phyloP scores from a whole-genome alignment of 1,284 basidiomycete genomes.

The Pyrrhoderma noxium region DNA sequence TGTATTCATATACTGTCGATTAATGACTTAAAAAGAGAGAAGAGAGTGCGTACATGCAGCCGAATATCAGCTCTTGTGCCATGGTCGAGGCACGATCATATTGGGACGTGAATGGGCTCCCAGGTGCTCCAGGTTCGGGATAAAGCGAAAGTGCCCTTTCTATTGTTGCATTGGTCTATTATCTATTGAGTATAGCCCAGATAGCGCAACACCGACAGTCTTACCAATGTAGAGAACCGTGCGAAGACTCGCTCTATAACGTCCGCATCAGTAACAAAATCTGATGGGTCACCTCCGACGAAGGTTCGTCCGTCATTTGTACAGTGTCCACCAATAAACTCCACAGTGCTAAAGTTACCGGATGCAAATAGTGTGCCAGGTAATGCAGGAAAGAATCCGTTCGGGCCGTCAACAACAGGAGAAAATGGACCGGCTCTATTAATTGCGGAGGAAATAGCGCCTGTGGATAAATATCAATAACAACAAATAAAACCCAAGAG shows the following conservation, averaged over 20 bases:
- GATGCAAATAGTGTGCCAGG: constrained; percentile 34
- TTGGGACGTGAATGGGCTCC: constrained; percentile 33
- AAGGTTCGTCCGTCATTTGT: constrained; percentile 38
- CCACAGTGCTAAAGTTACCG: constrained; percentile 33
- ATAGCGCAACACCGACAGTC: constrained; percentile 17
- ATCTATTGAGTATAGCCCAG: neutral
- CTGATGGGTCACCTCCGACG: constrained; percentile 31
- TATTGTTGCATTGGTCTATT: constrained; percentile 33
- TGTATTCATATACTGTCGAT: constrained; percentile 17
- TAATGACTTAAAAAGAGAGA: neutral
- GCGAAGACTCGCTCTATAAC: constrained; percentile 32
- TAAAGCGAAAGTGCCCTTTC: constrained; percentile 33
- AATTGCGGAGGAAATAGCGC: constrained; percentile 32
- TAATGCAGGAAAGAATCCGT: constrained; percentile 35
- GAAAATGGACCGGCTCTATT: constrained; percentile 31
- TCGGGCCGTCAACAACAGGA: constrained; percentile 33
- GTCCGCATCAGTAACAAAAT: constrained; percentile 36
- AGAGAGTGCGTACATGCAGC: constrained; percentile 36
- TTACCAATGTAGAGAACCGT: constrained; percentile 25
- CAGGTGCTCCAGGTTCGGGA: constrained; percentile 29
- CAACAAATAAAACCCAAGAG: too few relatives aligned
- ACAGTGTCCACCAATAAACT: constrained; percentile 39
- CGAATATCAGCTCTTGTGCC: constrained; percentile 36
- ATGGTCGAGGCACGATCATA: constrained; percentile 37
- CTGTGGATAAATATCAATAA: constrained; percentile 19